phyloP scores from a whole-genome alignment of 148 eudicot species.

The Diospyros kaki region DNA sequence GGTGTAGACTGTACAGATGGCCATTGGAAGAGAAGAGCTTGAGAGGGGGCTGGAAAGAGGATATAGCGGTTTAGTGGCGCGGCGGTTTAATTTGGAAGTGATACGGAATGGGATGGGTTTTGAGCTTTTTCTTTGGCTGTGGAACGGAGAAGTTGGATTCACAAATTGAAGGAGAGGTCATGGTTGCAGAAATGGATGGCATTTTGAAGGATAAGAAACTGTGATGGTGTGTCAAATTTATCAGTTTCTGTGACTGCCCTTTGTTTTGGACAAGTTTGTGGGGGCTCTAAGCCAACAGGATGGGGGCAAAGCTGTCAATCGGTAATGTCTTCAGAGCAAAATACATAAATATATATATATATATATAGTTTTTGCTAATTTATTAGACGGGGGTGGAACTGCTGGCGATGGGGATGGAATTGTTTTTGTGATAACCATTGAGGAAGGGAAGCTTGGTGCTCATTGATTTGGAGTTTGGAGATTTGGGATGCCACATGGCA shows the following conservation, averaged over 20 bases:
- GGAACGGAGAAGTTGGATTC: slow-evolving; percentile 4
- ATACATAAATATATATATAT: background rate
- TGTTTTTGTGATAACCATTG: slow-evolving; percentile 25
- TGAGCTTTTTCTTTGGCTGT: slow-evolving; percentile 3
- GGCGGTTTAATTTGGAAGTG: slow-evolving; percentile 14
- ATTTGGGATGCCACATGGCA: too few species aligned
- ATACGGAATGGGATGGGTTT: slow-evolving; percentile 19
- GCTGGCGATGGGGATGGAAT: slow-evolving; percentile 25
- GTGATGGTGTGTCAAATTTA: slow-evolving; percentile 10
- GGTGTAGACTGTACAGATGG: slow-evolving; percentile 70
- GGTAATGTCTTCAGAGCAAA: background rate
- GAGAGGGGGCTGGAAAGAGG: background rate
- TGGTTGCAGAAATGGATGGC: slow-evolving; percentile 22
- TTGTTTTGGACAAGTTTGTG: slow-evolving; percentile 25
- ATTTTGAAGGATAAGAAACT: slow-evolving; percentile 27
- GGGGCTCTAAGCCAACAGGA: background rate
- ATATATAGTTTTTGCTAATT: background rate
- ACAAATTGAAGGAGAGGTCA: slow-evolving; percentile 21
- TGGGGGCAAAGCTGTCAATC: slow-evolving; percentile 8
- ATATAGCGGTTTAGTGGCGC: slow-evolving; percentile 18
- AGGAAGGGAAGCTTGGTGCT: too few species aligned
- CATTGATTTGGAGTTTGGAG: too few species aligned
- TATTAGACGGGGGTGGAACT: slow-evolving; percentile 9
- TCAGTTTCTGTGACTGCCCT: slow-evolving; percentile 24
- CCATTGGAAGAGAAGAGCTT: slow-evolving; percentile 33